Evolutionary conservation across 768 basidiomycete genomes (phyloP).

Genomic region (Clathrus columnatus): DNA sequence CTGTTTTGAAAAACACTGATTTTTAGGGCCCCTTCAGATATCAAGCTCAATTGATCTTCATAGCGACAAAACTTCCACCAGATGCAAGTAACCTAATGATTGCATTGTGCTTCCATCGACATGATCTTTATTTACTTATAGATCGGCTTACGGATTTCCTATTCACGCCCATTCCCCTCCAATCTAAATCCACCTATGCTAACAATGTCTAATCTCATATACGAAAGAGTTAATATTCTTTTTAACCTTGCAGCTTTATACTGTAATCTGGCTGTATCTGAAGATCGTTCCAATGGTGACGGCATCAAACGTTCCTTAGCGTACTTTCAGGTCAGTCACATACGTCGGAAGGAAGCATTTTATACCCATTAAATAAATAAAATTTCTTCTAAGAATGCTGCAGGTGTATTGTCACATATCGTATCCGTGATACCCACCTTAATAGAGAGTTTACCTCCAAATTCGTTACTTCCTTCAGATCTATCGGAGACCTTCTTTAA

Average conservation of each 20-base stretch:
- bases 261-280: constrained; percentile 63
- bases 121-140: constrained; percentile 22
- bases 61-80: constrained; percentile 75
- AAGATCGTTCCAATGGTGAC: constrained; percentile 63
- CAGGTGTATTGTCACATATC: constrained; percentile 58
- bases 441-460: constrained; percentile 30
- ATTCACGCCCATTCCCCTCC: constrained; percentile 62
- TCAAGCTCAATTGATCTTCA: constrained; percentile 80
- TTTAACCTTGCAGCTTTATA: constrained; percentile 87
- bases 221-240: constrained; percentile 68
- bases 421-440: constrained; percentile 47
- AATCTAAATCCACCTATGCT: constrained; percentile 38
- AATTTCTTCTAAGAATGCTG: constrained; percentile 43
- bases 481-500: constrained; percentile 52
- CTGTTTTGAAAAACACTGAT: constrained; percentile 5
- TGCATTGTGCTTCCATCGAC: background rate
- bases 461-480: constrained; percentile 55
- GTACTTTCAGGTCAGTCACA: constrained; percentile 52
- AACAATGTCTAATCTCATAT: constrained; percentile 63
- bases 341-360: background rate
- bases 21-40: constrained; percentile 61
- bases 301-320: constrained; percentile 75
- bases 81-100: constrained; percentile 43
- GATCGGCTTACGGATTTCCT: constrained; percentile 68
- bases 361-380: background rate